Evolutionary conservation across 768 basidiomycete genomes (phyloP).

Genomic region (Phylloporus sp.): DNA sequence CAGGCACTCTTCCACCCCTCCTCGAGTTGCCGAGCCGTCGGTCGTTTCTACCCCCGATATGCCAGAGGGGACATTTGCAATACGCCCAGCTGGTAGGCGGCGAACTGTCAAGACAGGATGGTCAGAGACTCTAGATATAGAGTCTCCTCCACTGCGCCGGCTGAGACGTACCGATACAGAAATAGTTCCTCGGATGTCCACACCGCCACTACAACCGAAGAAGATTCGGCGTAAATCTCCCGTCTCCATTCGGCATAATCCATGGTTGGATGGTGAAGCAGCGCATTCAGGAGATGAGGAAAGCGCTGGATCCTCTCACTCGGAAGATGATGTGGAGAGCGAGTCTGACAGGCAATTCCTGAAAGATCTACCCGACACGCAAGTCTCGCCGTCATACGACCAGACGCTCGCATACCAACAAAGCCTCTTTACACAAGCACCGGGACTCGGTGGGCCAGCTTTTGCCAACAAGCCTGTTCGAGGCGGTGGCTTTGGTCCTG

Average conservation of each 20-base stretch:
- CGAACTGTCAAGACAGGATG: constrained; percentile 7
- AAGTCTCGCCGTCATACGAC: constrained; percentile 66
- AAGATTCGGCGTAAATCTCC: constrained; percentile 18
- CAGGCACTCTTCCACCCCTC: constrained; percentile 35
- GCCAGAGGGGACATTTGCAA: constrained; percentile 42
- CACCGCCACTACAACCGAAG: constrained; percentile 22
- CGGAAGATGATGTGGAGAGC: constrained; percentile 49
- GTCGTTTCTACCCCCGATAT: constrained; percentile 19
- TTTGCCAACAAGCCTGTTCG: constrained; percentile 53
- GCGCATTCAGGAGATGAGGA: constrained; percentile 77
- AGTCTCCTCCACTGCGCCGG: constrained; percentile 29
- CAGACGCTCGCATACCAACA: constrained; percentile 65
- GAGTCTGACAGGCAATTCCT: constrained; percentile 69
- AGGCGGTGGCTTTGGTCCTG: constrained; percentile 34
- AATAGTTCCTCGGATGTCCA: constrained; percentile 12
- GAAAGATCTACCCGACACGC: constrained; percentile 58
- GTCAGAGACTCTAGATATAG: constrained; percentile 24
- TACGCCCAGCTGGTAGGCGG: constrained; percentile 37
- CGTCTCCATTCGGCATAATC: constrained; percentile 36
- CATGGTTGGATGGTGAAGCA: constrained; percentile 65
- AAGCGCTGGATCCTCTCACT: constrained; percentile 56
- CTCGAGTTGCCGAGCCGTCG: constrained; percentile 20
- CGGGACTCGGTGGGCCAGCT: constrained; percentile 38
- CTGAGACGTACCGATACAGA: constrained; percentile 29
- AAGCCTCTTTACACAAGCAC: constrained; percentile 68